Evolutionary conservation across 1,139 yeast genomes (phyloP).

Genomic region (Diutina ranongensis): DNA sequence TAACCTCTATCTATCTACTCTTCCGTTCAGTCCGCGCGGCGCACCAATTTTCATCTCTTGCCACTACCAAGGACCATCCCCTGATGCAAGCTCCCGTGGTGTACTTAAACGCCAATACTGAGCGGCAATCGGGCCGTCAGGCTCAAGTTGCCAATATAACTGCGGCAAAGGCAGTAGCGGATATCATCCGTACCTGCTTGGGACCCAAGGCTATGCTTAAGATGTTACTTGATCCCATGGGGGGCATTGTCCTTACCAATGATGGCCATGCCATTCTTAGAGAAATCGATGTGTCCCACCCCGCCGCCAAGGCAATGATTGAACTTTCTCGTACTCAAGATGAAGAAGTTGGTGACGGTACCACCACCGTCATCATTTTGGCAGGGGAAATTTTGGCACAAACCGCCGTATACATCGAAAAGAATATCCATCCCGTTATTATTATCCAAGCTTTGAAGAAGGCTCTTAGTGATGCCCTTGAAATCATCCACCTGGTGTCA

Average conservation of each 20-base stretch:
- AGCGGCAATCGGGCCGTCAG: conserved; percentile 93
- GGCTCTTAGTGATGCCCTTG: conserved; percentile 85
- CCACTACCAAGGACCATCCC: neutral
- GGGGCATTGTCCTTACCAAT: conserved; percentile 93
- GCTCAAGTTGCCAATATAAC: conserved; percentile 96
- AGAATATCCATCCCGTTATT: conserved; percentile 93
- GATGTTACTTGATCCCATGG: conserved; percentile 97
- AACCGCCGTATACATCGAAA: conserved; percentile 86
- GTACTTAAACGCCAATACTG: conserved; percentile 65
- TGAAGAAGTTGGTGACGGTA: conserved; percentile 98
- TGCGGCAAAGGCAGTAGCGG: conserved; percentile 98
- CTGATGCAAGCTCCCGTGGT: conserved; percentile 41
- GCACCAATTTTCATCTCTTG: neutral
- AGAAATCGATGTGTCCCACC: conserved; percentile 89
- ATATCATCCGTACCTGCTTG: conserved; percentile 90
- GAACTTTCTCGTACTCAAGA: conserved; percentile 96
- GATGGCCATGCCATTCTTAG: conserved; percentile 94
- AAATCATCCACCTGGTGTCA: conserved; percentile 75
- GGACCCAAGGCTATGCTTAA: conserved; percentile 99
- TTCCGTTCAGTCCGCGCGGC: neutral
- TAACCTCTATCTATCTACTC: no score
- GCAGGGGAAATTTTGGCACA: conserved; percentile 97
- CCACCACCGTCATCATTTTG: conserved; percentile 86
- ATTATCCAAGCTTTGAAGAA: conserved; percentile 89
- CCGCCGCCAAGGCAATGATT: conserved; percentile 98